phyloP scores from a whole-genome alignment of 768 basidiomycete species.

The Tricholoma sp. region DNA sequence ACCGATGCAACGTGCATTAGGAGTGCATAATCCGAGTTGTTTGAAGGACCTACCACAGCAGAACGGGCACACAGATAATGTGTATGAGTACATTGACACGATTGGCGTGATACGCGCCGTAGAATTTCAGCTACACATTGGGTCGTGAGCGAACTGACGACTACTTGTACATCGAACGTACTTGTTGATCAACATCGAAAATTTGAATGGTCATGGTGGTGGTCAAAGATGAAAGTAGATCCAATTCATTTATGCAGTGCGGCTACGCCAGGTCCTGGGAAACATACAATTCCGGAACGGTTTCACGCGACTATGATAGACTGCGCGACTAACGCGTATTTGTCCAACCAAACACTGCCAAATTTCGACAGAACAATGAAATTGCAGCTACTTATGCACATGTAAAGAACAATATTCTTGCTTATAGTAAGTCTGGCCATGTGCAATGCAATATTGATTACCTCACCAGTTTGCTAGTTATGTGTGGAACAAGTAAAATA shows the following conservation, averaged over 20 bases:
- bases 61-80: slow-evolving; percentile 75
- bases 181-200: slow-evolving; percentile 72
- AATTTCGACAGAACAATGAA: too few species aligned
- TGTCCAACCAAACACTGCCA: too few species aligned
- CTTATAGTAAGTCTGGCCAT: too few species aligned
- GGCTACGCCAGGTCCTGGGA: slow-evolving; percentile 9
- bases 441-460: too few species aligned
- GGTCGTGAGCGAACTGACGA: slow-evolving; percentile 5
- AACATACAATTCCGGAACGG: slow-evolving; percentile 9
- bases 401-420: too few species aligned
- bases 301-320: too few species aligned
- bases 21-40: neutral
- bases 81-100: slow-evolving; percentile 82
- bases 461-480: too few species aligned
- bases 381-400: too few species aligned
- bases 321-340: too few species aligned
- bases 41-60: slow-evolving; percentile 59
- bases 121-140: slow-evolving; percentile 71
- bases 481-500: too few species aligned
- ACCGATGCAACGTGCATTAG: slow-evolving; percentile 2
- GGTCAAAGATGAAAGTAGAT: slow-evolving; percentile 12
- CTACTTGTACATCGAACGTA: slow-evolving; percentile 18
- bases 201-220: slow-evolving; percentile 35
- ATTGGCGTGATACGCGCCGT: slow-evolving; percentile 89
- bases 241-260: slow-evolving; percentile 6